Percentiles rank a stretch among this genome's conserved stretches.
These are phyloP conservation scores for Aureobasidium namibiae DNA, from an alignment of 2,329 filamentous ascomycete genomes.

Conservation along the genomic window DNA sequence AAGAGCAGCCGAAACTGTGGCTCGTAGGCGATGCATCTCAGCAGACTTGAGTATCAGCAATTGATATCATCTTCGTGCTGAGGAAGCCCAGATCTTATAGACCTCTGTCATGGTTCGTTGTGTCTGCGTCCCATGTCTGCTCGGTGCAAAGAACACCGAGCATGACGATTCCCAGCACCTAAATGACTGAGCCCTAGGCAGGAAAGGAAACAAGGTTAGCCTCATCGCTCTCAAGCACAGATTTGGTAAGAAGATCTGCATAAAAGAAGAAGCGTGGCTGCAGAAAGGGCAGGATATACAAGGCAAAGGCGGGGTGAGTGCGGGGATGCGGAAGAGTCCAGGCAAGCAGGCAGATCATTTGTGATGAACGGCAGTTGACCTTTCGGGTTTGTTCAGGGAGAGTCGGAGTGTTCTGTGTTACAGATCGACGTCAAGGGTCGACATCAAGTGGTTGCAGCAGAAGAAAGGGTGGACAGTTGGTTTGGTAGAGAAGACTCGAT, in stretches of 20 bases:
- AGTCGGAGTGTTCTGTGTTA: background rate
- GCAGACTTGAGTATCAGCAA: background rate
- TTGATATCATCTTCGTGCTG: no score
- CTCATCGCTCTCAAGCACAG: background rate
- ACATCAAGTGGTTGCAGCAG: background rate
- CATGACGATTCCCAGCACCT: background rate
- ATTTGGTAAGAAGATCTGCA: background rate
- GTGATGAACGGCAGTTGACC: background rate
- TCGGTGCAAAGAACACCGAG: background rate
- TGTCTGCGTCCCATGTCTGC: background rate
- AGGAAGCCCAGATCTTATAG: background rate
- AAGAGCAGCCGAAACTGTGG: background rate
- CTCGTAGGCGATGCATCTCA: background rate
- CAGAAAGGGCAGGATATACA: background rate
- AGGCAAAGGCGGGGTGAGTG: background rate
- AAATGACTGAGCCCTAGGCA: background rate
- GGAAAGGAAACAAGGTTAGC: background rate
- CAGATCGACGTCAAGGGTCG: background rate
- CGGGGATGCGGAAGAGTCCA: background rate
- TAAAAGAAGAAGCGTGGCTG: background rate
- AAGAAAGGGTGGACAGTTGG: background rate
- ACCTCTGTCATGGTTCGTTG: background rate
- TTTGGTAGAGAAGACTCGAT: no score
- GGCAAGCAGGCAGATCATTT: background rate
- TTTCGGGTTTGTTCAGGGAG: no score